Conservation (phyloP, 2,329 filamentous ascomycete genomes). For the Pseudogymnoascus sp. region DNA sequence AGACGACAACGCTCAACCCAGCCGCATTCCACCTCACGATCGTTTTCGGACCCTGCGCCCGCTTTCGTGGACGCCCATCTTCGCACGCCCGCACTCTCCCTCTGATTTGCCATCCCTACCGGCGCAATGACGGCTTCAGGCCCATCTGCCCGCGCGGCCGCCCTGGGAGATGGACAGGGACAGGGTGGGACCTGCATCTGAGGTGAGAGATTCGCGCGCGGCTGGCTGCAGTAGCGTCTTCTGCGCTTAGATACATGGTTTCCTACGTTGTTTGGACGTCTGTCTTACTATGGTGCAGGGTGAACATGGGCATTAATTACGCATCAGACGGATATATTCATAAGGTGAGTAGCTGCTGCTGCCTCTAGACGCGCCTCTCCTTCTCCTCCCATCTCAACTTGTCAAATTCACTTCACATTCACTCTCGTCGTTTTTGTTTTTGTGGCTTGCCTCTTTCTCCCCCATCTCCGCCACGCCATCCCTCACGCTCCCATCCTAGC, state of each 20-base stretch:
- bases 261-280: constrained; percentile 4
- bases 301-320: background rate
- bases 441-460: constrained; percentile 2
- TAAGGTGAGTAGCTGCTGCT: constrained; percentile 6
- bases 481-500: background rate
- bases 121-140: constrained; percentile 75
- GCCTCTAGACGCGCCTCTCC: background rate
- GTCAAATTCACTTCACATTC: background rate
- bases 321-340: background rate
- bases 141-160: constrained; percentile 54
- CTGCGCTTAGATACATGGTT: constrained; percentile 4
- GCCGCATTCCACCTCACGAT: constrained; percentile 1
- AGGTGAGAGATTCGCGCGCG: background rate
- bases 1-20: background rate
- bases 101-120: background rate
- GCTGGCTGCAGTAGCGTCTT: constrained; percentile 1
- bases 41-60: constrained; percentile 4
- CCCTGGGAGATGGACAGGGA: background rate
- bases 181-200: background rate
- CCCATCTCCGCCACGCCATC: background rate
- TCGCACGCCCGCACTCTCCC: background rate
- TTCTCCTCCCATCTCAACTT: background rate
- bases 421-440: background rate
- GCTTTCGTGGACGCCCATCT: background rate
- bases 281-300: background rate